Percentiles rank a stretch among this genome's conserved stretches.
Conservation (phyloP, 2,329 filamentous ascomycete genomes). For the Didymella lethalis region DNA sequence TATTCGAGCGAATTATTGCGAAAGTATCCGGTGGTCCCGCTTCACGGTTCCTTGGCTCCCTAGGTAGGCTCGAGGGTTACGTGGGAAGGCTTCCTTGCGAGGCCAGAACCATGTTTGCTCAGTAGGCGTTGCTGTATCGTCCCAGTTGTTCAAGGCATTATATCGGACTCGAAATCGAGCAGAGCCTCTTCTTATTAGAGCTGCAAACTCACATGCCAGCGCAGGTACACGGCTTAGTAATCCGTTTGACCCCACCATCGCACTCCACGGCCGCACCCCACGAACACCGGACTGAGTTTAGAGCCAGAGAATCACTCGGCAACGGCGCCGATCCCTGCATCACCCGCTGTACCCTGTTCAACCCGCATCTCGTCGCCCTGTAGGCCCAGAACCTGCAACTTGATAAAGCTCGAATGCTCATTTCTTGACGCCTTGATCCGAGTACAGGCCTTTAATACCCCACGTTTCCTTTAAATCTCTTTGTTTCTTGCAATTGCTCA, state of each 20-base stretch:
- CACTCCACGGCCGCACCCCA: slow-evolving; percentile 19
- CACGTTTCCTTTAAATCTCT: background rate
- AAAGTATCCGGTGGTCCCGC: slow-evolving; percentile 4
- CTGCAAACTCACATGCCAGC: slow-evolving; percentile 13
- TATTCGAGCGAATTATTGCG: slow-evolving; percentile 13
- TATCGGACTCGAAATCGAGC: background rate
- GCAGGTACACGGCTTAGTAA: slow-evolving; percentile 6
- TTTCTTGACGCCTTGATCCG: slow-evolving; percentile 1
- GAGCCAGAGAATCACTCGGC: slow-evolving; percentile 7
- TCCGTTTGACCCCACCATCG: slow-evolving; percentile 13
- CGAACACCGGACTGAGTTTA: slow-evolving; percentile 17
- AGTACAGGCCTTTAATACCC: background rate
- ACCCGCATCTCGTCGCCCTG: slow-evolving; percentile 17
- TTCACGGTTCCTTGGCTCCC: background rate
- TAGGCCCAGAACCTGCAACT: slow-evolving; percentile 5
- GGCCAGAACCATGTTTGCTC: background rate
- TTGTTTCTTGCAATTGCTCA: background rate
- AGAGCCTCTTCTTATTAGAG: slow-evolving; percentile 1
- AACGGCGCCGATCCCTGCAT: slow-evolving; percentile 17
- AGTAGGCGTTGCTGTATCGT: background rate
- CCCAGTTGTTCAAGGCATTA: background rate
- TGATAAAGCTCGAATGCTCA: slow-evolving; percentile 14
- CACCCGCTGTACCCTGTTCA: slow-evolving; percentile 10
- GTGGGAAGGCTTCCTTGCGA: background rate
- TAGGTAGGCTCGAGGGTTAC: background rate